A percentile compares a stretch with the other conserved stretches of the same genome.
Conservation (phyloP, 768 basidiomycete species). For the Lactarius deliciosus region DNA sequence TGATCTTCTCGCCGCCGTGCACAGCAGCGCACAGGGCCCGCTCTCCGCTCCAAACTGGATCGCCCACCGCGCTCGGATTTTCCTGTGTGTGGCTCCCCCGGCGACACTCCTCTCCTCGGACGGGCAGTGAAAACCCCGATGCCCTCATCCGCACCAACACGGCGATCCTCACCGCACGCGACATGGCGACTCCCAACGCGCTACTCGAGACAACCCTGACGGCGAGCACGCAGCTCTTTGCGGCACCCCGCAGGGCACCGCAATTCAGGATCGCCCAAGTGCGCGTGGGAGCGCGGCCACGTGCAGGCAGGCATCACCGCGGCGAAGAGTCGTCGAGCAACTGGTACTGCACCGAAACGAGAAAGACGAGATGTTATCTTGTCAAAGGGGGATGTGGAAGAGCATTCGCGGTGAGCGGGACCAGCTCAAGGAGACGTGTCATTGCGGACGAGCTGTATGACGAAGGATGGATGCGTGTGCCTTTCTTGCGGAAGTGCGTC, state of each 20-base stretch:
- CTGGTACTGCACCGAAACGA: constrained; percentile 2
- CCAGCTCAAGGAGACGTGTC: constrained; percentile 26
- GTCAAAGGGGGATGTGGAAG: constrained; percentile 19
- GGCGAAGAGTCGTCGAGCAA: constrained; percentile 8
- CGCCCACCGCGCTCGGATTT: constrained; percentile 1
- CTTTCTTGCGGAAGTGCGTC: constrained; percentile 17
- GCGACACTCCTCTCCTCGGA: constrained; percentile 9
- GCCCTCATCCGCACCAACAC: constrained; percentile 16
- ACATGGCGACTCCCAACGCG: constrained; percentile 21
- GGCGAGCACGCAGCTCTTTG: constrained; percentile 28
- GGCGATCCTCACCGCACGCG: constrained; percentile 15
- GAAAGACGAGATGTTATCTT: neutral
- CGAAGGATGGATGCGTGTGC: constrained; percentile 5
- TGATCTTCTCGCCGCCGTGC: constrained; percentile 12
- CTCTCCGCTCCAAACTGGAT: constrained; percentile 24
- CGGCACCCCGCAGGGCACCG: constrained; percentile 19
- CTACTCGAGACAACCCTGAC: constrained; percentile 17
- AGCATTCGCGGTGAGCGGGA: constrained; percentile 1
- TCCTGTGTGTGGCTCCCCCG: constrained; percentile 14
- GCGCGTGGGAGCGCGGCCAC: constrained; percentile 20
- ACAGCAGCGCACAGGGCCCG: constrained; percentile 18
- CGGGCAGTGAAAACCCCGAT: neutral
- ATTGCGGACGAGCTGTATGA: constrained; percentile 12
- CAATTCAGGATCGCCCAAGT: constrained; percentile 15
- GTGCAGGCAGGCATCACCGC: neutral